These are phyloP conservation scores for Cystobasidium sp. DNA, from an alignment of 1,284 basidiomycete genomes.

Conservation along the genomic window DNA sequence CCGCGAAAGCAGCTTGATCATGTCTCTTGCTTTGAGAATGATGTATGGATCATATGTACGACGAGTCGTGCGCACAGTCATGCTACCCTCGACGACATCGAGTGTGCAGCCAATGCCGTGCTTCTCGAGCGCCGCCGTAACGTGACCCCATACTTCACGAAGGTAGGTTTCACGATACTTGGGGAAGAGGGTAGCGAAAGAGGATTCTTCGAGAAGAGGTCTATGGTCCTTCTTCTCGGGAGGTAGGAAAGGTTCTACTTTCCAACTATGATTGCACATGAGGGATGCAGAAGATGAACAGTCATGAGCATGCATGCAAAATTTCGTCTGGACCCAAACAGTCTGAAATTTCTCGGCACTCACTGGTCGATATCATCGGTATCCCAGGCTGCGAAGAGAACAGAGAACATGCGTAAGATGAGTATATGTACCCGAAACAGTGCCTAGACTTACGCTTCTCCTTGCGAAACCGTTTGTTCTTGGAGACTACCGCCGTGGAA, in stretches of 20 bases:
- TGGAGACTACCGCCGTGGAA: constrained; percentile 54
- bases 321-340: constrained; percentile 17
- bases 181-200: constrained; percentile 96
- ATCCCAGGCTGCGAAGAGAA: constrained; percentile 78
- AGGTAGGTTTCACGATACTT: constrained; percentile 98
- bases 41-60: constrained; percentile 98
- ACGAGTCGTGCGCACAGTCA: constrained; percentile 95
- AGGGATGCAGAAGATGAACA: constrained; percentile 25
- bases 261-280: constrained; percentile 66
- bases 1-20: constrained; percentile 92
- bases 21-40: constrained; percentile 91
- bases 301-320: constrained; percentile 20
- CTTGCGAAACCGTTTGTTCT: constrained; percentile 86
- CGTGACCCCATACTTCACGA: constrained; percentile 89
- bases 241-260: constrained; percentile 72
- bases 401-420: not conserved
- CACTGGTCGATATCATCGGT: constrained; percentile 98
- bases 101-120: constrained; percentile 88
- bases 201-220: constrained; percentile 91
- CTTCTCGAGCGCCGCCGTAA: constrained; percentile 82
- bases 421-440: not conserved
- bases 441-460: constrained; percentile 74
- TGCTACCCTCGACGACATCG: constrained; percentile 93
- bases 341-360: constrained; percentile 56
- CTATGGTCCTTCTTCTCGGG: constrained; percentile 69